Conservation (phyloP, 371 early-diverging fungal species). For the Nematocida displodere region DNA sequence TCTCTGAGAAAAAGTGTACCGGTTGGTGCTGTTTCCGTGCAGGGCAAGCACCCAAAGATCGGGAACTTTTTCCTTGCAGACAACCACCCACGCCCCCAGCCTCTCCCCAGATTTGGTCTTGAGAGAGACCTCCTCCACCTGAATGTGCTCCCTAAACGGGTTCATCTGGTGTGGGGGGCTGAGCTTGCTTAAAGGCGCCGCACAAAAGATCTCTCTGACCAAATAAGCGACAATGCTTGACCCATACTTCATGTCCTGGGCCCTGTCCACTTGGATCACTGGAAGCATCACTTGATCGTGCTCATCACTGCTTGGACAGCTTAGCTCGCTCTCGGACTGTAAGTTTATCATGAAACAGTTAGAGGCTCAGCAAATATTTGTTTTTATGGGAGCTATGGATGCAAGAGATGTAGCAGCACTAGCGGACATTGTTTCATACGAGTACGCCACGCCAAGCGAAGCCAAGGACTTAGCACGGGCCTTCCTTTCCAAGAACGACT, state of each 20-base stretch:
- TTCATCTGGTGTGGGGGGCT: neutral
- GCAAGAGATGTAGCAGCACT: neutral
- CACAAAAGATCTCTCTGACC: constrained; percentile 21
- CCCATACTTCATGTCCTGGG: constrained; percentile 18
- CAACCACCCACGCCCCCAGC: constrained; percentile 33
- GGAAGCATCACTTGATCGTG: too few species aligned
- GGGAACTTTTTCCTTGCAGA: neutral
- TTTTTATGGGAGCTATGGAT: neutral
- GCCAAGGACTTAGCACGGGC: neutral
- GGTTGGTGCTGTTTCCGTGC: constrained; percentile 42
- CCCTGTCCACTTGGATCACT: too few species aligned
- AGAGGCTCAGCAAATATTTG: neutral
- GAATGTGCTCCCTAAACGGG: constrained; percentile 19
- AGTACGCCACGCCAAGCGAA: neutral
- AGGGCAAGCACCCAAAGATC: constrained; percentile 19
- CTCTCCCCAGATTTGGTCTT: constrained; percentile 5
- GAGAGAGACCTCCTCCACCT: neutral
- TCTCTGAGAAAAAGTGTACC: constrained; percentile 32
- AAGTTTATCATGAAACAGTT: neutral
- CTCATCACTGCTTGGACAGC: constrained; percentile 7
- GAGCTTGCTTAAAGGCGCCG: constrained; percentile 8
- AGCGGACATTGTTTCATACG: constrained; percentile 5
- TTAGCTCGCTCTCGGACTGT: neutral
- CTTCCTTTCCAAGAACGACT: neutral
- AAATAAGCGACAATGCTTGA: constrained; percentile 1